A percentile compares a stretch with the other conserved stretches of the same genome.
Conservation (phyloP, 805 yeast species). For the Starmerella vaccinii region DNA sequence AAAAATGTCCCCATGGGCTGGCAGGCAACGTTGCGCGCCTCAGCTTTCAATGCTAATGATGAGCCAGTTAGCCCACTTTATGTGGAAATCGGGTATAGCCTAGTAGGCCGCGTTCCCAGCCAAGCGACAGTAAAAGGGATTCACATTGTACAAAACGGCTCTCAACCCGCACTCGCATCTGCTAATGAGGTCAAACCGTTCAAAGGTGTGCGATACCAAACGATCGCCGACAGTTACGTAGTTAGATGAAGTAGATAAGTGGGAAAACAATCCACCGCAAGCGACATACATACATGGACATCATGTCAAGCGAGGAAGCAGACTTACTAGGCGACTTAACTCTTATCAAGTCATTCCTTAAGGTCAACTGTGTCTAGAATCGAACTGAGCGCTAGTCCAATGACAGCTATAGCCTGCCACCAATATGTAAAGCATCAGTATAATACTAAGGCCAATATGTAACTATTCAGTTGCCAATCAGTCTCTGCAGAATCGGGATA, state of each 20-base stretch:
- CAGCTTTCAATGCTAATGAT: constrained; percentile 23
- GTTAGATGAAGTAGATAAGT: constrained; percentile 31
- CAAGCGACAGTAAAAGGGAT: constrained; percentile 14
- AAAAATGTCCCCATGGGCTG: constrained; percentile 49
- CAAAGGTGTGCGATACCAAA: constrained; percentile 80
- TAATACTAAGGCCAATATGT: not conserved
- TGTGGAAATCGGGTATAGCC: constrained; percentile 31
- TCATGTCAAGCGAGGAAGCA: not conserved
- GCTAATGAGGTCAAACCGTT: constrained; percentile 61
- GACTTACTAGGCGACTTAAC: too few species aligned
- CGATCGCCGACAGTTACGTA: constrained; percentile 46
- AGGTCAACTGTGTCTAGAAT: too few species aligned
- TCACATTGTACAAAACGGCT: constrained; percentile 33
- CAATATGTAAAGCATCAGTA: too few species aligned
- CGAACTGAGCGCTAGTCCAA: too few species aligned
- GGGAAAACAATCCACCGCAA: not conserved
- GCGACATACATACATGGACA: not conserved
- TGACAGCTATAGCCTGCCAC: too few species aligned
- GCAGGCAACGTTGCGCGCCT: constrained; percentile 58
- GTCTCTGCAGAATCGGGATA: constrained; percentile 14
- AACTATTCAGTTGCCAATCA: not conserved
- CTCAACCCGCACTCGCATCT: constrained; percentile 37
- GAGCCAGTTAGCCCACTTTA: constrained; percentile 22
- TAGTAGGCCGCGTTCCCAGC: constrained; percentile 65
- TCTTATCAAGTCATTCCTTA: too few species aligned